Base-by-base conservation (phyloP, 192 early-diverging fungal species). In the Backusella circina region DNA sequence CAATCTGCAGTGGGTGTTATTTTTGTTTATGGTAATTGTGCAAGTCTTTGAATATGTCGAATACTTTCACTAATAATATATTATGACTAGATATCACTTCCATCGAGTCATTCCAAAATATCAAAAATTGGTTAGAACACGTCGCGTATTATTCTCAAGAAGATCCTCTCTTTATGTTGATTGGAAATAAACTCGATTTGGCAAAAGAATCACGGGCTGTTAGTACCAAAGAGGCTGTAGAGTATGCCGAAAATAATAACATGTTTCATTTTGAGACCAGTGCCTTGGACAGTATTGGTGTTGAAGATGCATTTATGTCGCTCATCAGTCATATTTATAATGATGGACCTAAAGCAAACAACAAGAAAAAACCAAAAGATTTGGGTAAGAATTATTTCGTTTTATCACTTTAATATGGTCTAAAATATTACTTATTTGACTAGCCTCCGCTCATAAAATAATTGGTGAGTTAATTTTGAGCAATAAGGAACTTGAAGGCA, bases 161-260 rank as follows among this genome's bases (percentile, higher is more conserved):
- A 16, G 93, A 94, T 86, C 95, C 96, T 80, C 92, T 96, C 70
- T 94, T 98, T 85, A 93, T 93, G 57, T 84, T 98, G 57, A 95
- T 96, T 26, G 97, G 97, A 54, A 98, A 98, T 87, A 98, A 98
- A 84, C 86, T 95, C 47, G 97, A 98, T 87, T 82, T 98, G 67
- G 90, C 84, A 36, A 86, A 88, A 26, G 80, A 84, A 50, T 70
- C 81, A 30, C 90, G 95, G 51, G 88, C 89, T 39, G 89, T 97
- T 13, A 84, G 88, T n/a, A 87, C 91, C 3, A 93, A 95, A 44
- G 94, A 95, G 67, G 97, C 94, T 3, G 86, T 86, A 57, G 84
- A 84, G 33, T 98, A 94, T 74, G 95, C 97, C 10, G 82, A 86
- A 38, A 92, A 95, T 80, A 86, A 87, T 41, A 91, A 91, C 6